Evolutionary conservation across 768 basidiomycete genomes (phyloP), one percentile per base, ranked within the genome.

Genomic region (Amanita thiersii): DNA sequence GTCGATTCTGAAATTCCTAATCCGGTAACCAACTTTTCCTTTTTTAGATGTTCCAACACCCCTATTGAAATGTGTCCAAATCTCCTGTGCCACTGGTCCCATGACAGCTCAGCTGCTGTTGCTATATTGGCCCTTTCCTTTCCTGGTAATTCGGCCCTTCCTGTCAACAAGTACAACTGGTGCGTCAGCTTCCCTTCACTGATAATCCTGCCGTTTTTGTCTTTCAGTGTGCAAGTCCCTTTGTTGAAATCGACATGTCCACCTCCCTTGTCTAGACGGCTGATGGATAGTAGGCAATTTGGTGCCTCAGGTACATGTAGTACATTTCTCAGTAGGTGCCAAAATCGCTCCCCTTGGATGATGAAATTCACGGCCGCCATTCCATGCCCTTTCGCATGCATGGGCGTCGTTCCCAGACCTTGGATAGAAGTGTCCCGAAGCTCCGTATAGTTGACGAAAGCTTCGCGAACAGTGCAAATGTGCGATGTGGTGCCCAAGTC

Each of bases 31-130:
- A 43, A 4, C 5, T 36, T 26, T 9, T 17, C n/a, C 3, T 15
- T 4, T 3, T 15, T 43, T 44, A 36, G 39, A 29, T 44, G 44
- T 52, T 21, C 37, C n/a, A 26, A 32, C 37, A 21, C 49, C n/a
- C 19, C 37, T 32, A 20, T 7, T 3, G 5, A 14, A 17, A 31
- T 19, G 15, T 37, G 43, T 12, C 36, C 23, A 20, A 15, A 37
- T 3, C 28, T 5, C 3, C 8, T 15, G 14, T 37, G 43, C 30
- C 20, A 29, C 46, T 25, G 8, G 9, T 12, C 18, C 48, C 35
- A 43, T 24, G 45, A 15, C 14, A 32, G 24, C 26, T 14, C 12
- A 8, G 8, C 31, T 6, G 11, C 10, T 29, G 29, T 14, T 12
- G 12, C 40, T 34, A 29, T 15, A 37, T 9, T 14, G 11, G 18